These are phyloP conservation scores for Nematocida major DNA, from an alignment of 371 early-diverging fungal genomes.

Conservation along the genomic window DNA sequence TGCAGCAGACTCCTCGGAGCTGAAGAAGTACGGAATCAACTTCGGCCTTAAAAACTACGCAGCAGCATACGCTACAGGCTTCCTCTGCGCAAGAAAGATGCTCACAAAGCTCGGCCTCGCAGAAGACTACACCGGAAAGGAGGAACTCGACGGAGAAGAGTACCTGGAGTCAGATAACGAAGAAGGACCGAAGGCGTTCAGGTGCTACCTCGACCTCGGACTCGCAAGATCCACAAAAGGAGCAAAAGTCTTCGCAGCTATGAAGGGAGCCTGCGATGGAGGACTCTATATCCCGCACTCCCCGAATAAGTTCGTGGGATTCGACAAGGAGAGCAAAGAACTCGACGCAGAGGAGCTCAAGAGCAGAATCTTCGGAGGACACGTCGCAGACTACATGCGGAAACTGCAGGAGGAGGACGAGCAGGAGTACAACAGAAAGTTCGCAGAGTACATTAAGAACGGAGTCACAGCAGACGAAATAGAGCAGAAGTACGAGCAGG, in stretches of 20 bases:
- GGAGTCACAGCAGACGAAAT: constrained; percentile 81
- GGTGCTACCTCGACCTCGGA: constrained; percentile 97
- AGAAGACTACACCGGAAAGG: constrained; percentile 78
- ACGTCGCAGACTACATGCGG: constrained; percentile 94
- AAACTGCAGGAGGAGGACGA: constrained; percentile 91
- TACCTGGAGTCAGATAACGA: constrained; percentile 76
- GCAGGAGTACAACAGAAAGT: constrained; percentile 90
- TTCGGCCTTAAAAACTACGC: constrained; percentile 99
- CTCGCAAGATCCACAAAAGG: constrained; percentile 95
- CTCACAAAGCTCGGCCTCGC: constrained; percentile 76
- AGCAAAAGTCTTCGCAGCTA: constrained; percentile 92
- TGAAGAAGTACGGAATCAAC: constrained; percentile 90
- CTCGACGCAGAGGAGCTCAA: constrained; percentile 86
- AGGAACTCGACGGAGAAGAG: constrained; percentile 82
- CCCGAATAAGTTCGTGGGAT: constrained; percentile 94
- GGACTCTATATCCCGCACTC: constrained; percentile 94
- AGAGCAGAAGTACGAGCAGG: constrained; percentile 84
- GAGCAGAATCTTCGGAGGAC: constrained; percentile 93
- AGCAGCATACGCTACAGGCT: constrained; percentile 96
- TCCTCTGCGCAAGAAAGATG: constrained; percentile 88
- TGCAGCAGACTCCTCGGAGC: constrained; percentile 94
- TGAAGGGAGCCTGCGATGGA: constrained; percentile 99
- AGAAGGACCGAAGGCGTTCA: constrained; percentile 92
- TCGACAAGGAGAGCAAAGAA: constrained; percentile 74
- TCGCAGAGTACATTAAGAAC: constrained; percentile 81